Evolutionary conservation across 345 rosid species (phyloP), one percentile per base, ranked within the genome.

Genomic region (Hypericum perforatum): DNA sequence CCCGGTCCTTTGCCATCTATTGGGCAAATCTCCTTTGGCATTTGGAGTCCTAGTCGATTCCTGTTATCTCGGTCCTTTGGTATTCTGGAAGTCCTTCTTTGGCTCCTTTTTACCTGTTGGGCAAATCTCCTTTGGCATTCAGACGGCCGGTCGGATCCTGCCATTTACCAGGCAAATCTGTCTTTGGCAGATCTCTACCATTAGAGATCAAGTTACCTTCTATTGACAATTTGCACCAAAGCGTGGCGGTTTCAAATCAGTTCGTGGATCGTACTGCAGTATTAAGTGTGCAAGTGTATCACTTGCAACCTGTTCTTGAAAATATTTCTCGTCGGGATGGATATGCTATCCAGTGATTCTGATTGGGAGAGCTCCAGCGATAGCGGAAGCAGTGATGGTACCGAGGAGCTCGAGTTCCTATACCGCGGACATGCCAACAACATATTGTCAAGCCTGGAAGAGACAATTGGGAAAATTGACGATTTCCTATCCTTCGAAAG

Each of bases 301-400:
- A 22, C 32, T 4, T 22, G 32, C 32, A 22, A 4, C 32, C 32
- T 22, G 32, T 22, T 22, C 32, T 22, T 22, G 32, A 47, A 41
- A 51, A 46, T 53, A 39, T 50, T 52, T 60, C n/a, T 52, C 46
- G 5, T 58, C 74, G 74, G 78, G 43, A 88, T 92, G 96, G 95
- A 83, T 58, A 61, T 63, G 63, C 54, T 72, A 37, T 68, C 66
- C 7, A 59, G 78, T 39, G 98, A 81, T 60, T 83, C 82, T 64
- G 98, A 85, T 52, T 92, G 96, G 96, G 98, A 92, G 15, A 81
- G 74, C 67, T 74, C 59, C 60, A 91, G 98, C 56, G 96, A 80
- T 59, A 80, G 90, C 60, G 74, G 79, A 32, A 78, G 89, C 67
- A 83, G 95, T 54, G 98, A 76, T 61, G 85, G 69, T 53, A 83